Base-by-base conservation (phyloP, 495 filamentous ascomycete species). In the Xylaria longipes region DNA sequence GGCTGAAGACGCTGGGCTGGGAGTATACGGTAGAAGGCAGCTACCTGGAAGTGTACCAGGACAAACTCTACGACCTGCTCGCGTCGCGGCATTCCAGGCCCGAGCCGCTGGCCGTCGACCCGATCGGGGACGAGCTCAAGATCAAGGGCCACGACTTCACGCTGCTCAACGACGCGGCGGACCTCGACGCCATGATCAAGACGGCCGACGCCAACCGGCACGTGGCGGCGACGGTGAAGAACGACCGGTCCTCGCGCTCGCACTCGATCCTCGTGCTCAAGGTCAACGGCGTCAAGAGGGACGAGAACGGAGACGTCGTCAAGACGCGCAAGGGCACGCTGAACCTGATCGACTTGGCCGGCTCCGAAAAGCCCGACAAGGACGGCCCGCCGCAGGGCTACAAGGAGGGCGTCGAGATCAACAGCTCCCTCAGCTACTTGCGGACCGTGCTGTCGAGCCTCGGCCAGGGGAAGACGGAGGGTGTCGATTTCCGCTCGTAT, bases 11-110 rank as follows among this genome's bases (percentile, higher is more conserved):
- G 72, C 97, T 97, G 78, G 96, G 94, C 41, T 99, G 96, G 96
- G 86, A 86, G 39, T 99, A 98, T 78, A 91, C 87, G 0, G 97
- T 99, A 90, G 93, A 95, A 77, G 96, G 97, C 7, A 92, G 91
- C 71, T 99, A 98, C 76, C 90, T 99, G n/a, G 96, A 99, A 78
- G 97, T 99, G 33, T 98, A 99, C 87, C 98, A 99, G 75, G 96
- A 99, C 77, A 94, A 94, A 71, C 85, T 98, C 72, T 94, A 98
- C 81, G 96, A 99, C 79, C 84, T 99, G 3, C 89, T 99, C 14
- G 90, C 94, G 29, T 82, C 93, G 45, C 91, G 92, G 73, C 93
- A 92, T 80, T 94, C 93, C 83, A 96, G 93, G 83, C 92, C 95
- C 57, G 96, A 98, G 74, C 94, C 94, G 80, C 97, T 97, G 0